Evolutionary conservation across 805 yeast species (phyloP), one percentile per base, ranked within the genome.

Genomic region (Pichia phayaonensis): DNA sequence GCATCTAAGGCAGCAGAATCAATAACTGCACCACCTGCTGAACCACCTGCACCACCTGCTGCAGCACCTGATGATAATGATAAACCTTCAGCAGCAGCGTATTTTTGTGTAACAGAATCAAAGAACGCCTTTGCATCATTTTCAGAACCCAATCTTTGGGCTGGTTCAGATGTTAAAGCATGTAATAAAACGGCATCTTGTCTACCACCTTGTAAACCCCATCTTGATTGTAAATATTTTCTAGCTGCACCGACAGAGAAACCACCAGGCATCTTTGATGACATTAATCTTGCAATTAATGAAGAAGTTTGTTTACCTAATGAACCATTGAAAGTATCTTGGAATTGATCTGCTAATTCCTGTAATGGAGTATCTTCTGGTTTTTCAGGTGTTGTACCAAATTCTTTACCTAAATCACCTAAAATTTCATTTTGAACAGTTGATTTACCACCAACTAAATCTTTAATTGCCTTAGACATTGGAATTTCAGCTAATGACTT

Each of bases 261-360:
- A 21, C 99, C 99, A 79, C 99, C 99, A 49, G 99, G 98, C 98
- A 94, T 94, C 75, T 94, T 94, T 27, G 97, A 85, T 12, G 98
- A 83, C 75, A 90, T 86, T 64, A 94, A 77, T 72, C 97, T 84
- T 56, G 96, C 87, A 56, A 92, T 76, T 62, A 94, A 78, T 27
- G 97, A 85, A 39, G 90, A 72, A 2, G 98, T 85, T 64, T 90
- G 96, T 70, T 94, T 94, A 68, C 99, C 99, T 59, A 94, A 79
- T 57, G 81, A 77, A 59, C 98, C 98, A 58, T 73, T 66, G 75
- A 89, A 94, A 26, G 90, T 74, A 57, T 89, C 96, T 74, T 92
- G 97, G 80, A 94, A 88, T 62, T 80, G 83, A 65, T 89, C 98
- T 45, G 98, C 97, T 68, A 94, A 81, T 71, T 94, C 99, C 65